These are phyloP conservation scores for Cruciata laevipes DNA, from an alignment of 257 asterid species.

Conservation along the genomic window DNA sequence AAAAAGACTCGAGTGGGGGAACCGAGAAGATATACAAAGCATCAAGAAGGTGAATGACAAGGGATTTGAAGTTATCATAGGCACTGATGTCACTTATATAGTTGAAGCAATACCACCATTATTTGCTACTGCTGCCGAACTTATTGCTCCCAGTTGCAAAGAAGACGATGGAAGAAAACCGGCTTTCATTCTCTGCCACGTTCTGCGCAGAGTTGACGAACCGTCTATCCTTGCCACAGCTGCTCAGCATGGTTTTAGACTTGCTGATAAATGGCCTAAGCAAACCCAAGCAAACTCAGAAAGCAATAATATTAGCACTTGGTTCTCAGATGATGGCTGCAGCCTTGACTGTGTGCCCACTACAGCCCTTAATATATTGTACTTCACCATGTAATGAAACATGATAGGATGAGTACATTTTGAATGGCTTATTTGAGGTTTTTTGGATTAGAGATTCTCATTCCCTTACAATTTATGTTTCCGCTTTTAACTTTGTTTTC, in stretches of 20 bases:
- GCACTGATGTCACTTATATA: conserved; percentile 77
- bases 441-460: no score
- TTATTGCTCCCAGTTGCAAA: conserved; percentile 30
- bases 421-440: no score
- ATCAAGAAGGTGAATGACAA: conserved; percentile 35
- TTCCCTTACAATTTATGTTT: no score
- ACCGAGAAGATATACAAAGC: conserved; percentile 41
- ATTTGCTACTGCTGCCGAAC: conserved; percentile 63
- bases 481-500: no score
- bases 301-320: conserved; percentile 26
- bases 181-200: conserved; percentile 70
- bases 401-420: neutral
- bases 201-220: conserved; percentile 78
- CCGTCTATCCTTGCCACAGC: conserved; percentile 62
- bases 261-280: conserved; percentile 61
- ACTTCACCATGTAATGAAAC: conserved; percentile 35
- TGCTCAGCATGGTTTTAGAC: conserved; percentile 43
- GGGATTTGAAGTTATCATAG: conserved; percentile 79
- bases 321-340: conserved; percentile 38
- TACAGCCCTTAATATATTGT: conserved; percentile 62
- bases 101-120: conserved; percentile 58
- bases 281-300: conserved; percentile 17
- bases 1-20: conserved; percentile 71
- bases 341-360: conserved; percentile 32
- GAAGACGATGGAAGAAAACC: conserved; percentile 21